These are phyloP conservation scores for Komagataella ulmi DNA, from an alignment of 805 yeast genomes.

Conservation along the genomic window DNA sequence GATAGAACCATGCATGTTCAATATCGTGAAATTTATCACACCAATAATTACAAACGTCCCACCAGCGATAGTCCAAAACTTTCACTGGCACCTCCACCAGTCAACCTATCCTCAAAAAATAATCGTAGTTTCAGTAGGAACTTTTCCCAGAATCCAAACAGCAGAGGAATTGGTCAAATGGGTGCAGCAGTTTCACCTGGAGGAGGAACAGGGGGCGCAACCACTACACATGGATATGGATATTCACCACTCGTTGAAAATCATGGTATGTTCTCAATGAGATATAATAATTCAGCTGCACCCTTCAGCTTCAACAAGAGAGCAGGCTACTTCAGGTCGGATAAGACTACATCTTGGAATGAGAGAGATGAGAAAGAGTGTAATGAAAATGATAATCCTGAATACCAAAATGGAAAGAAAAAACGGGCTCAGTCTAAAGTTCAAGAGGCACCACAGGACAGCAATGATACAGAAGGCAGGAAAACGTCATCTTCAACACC, in stretches of 20 bases:
- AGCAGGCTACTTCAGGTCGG: conserved; percentile 2
- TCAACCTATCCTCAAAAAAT: conserved; percentile 38
- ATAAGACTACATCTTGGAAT: conserved; percentile 3
- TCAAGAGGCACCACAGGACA: conserved; percentile 6
- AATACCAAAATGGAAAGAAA: conserved; percentile 1
- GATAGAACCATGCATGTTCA: conserved; percentile 77
- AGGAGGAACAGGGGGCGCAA: not conserved
- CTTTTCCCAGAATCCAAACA: not conserved
- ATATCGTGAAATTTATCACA: conserved; percentile 47
- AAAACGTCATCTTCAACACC: conserved; percentile 4
- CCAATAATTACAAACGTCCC: conserved; percentile 15
- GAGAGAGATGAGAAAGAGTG: conserved; percentile 5
- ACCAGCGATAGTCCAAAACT: conserved; percentile 13
- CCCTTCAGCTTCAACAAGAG: conserved; percentile 2
- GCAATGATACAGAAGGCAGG: conserved; percentile 5
- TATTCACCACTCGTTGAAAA: conserved; percentile 7
- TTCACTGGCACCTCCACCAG: conserved; percentile 70
- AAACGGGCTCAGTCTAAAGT: conserved; percentile 2
- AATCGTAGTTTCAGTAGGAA: not conserved
- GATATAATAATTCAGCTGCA: conserved; percentile 6
- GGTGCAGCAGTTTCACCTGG: not conserved
- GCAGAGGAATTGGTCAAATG: not conserved
- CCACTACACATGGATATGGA: conserved; percentile 7
- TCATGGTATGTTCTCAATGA: conserved; percentile 6
- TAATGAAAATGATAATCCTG: conserved; percentile 7